Evolutionary conservation across 345 rosid genomes (phyloP), one percentile per base, ranked within the genome.

Genomic region (Populus ilicifolia): DNA sequence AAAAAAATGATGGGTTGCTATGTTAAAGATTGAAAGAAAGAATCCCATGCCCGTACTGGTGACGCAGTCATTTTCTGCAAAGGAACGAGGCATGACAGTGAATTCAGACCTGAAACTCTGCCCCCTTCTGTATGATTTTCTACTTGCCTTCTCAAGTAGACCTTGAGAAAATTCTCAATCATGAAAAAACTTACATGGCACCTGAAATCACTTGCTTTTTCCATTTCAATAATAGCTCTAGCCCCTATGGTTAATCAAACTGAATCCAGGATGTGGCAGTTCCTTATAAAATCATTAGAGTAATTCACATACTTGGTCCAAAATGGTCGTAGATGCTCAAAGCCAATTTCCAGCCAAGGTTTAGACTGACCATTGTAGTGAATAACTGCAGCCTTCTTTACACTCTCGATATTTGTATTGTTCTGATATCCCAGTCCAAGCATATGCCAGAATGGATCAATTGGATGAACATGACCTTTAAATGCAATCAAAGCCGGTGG

Each of bases 401-500:
- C 92, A 70, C 78, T 86, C 74, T 90, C 94, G 43, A 86, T 75
- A 62, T 83, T 81, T 80, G 96, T 95, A 73, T 89, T 89, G 69
- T 80, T 89, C 88, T 95, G 99, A 80, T 95, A 95, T 8, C 99
- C 99, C 88, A 95, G 84, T 64, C 99, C 99, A 52, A 95, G 98
- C 98, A 93, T 88, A 83, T 95, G 99, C 99, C 99, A 95, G n/a
- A 88, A 85, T 43, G 94, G 91, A 67, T 95, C 92, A 41, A 95
- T 89, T 41, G 94, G 89, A 71, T 87, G 97, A 73, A 95, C 85
- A 50, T 92, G 94, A 65, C 94, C 97, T 84, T 86, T 90, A 81
- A 95, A 95, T 77, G 99, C 99, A 64, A 95, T 92, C 83, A 95
- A 83, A 76, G 99, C 97, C n/a, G 99, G 99, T 11, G 99, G 99